These are phyloP conservation scores for Botrytis galanthina DNA, from an alignment of 2,329 filamentous ascomycete species.

Conservation along the genomic window DNA sequence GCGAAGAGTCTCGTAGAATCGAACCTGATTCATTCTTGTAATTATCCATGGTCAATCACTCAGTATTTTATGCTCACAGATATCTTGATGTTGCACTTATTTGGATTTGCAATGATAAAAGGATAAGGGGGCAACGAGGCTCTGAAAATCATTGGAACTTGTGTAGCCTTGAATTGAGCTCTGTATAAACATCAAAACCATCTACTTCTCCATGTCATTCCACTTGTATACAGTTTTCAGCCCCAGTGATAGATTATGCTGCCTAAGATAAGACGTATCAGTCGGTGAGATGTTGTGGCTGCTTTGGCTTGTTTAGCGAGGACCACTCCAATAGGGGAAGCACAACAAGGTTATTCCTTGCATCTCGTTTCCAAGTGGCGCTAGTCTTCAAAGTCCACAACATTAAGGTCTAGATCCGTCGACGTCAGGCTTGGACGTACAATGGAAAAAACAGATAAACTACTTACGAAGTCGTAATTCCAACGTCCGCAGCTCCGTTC, in stretches of 20 bases:
- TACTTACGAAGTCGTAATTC: background rate
- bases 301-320: background rate
- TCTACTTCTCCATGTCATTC: background rate
- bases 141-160: background rate
- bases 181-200: too few relatives aligned
- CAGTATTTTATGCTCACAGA: background rate
- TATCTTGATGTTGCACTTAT: background rate
- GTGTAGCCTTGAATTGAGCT: background rate
- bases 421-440: accelerated
- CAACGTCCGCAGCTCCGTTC: accelerated
- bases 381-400: background rate
- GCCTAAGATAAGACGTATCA: background rate
- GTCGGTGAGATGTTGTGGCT: background rate
- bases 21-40: background rate
- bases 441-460: background rate
- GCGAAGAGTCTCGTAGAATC: background rate
- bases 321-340: background rate
- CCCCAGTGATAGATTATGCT: background rate
- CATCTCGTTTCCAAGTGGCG: background rate
- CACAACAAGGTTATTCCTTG: background rate
- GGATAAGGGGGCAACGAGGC: background rate
- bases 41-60: background rate
- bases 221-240: accelerated
- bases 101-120: background rate
- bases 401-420: background rate